Evolutionary conservation across 208 protist genomes (phyloP).

Genomic region (Trypanosoma theileri): DNA sequence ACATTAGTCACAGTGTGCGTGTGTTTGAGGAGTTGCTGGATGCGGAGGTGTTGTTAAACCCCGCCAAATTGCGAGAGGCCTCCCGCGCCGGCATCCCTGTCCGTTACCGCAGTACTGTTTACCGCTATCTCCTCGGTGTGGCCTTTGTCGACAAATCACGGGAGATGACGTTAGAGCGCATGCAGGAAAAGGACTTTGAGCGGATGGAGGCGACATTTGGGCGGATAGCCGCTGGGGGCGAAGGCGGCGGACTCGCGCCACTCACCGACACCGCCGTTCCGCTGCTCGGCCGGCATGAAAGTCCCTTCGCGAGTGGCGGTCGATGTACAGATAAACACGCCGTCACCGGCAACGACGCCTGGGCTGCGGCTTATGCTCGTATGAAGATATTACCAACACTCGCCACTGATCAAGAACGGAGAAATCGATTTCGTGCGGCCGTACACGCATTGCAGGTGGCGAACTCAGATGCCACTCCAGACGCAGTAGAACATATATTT

Average conservation of each 20-base stretch:
- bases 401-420: constrained; percentile 30
- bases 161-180: constrained; percentile 82
- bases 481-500: constrained; percentile 57
- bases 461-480: constrained; percentile 49
- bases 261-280: background rate
- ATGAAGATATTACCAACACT: constrained; percentile 27
- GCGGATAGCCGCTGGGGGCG: constrained; percentile 18
- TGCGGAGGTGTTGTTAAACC: constrained; percentile 69
- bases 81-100: constrained; percentile 69
- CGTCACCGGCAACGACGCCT: constrained; percentile 22
- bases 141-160: constrained; percentile 74
- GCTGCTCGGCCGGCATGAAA: constrained; percentile 21
- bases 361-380: constrained; percentile 5
- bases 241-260: background rate
- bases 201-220: constrained; percentile 43
- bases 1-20: constrained; percentile 2
- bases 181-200: constrained; percentile 83
- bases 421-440: constrained; percentile 47
- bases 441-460: constrained; percentile 57
- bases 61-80: constrained; percentile 73
- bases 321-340: constrained; percentile 10
- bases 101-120: constrained; percentile 68
- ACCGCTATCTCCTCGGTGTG: constrained; percentile 82
- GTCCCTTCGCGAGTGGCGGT: constrained; percentile 24
- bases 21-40: constrained; percentile 85